Evolutionary conservation across 2,329 filamentous ascomycete genomes (phyloP), one percentile per base, ranked within the genome.

Genomic region (Trichoderma afroharzianum): DNA sequence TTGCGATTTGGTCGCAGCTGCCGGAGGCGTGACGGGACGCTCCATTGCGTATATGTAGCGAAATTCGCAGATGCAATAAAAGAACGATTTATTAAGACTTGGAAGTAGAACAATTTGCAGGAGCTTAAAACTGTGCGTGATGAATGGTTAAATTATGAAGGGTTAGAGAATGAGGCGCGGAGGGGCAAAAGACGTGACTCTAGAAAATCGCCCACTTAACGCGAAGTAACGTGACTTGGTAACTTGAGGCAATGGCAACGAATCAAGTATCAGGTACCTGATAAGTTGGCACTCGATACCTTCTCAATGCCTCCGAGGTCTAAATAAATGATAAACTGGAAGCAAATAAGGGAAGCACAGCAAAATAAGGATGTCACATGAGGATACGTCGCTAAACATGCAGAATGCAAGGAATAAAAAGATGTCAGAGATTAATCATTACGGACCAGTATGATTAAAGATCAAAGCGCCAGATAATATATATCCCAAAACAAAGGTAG

Each of bases 1-100:
- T 7, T 77, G 78, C 21, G 77, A 78, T 61, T 77, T 77, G 71
- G 68, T 79, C 70, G 80, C 73, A 21, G 75, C 74, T 68, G 77
- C 75, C 50, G 85, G 84, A 69, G 86, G 85, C 70, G 86, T 88
- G 14, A 79, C 78, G 30, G 83, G 80, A 12, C 82, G 82, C 59
- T 85, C 85, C 86, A 88, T 88, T 11, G 68, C 66, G 63, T 3
- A 26, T 32, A 5, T 33, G 11, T 7, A n/a, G 8, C 6, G 2
- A 43, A 11, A 57, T 1, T 11, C 47, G 53, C 24, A 55, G 59
- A 61, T 7, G 26, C 0, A 30, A 18, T 3, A 14, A 30, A 15
- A 6, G 1, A 39, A 15, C 0, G 3, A 3, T 36, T 15, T 33
- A 14, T 6, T 6, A 15, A 24, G 12, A 6, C 3, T n/a, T 36